Evolutionary conservation across 257 asterid genomes (phyloP).

Genomic region (Nemophila menziesii): DNA sequence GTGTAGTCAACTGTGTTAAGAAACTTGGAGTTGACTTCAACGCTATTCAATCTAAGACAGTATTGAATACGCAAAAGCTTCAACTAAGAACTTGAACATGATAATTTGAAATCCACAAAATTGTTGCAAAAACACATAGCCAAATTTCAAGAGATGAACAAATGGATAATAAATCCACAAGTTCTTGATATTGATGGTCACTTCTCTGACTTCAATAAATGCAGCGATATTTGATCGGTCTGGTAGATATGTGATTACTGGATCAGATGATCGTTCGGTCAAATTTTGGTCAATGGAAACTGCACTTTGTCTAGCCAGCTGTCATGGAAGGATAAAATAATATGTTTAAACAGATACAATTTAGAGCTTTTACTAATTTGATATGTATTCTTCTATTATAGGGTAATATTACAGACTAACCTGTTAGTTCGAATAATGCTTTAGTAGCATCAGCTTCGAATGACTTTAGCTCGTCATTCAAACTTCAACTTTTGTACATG

Average conservation of each 20-base stretch:
- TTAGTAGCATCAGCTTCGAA: slow-evolving; percentile 93
- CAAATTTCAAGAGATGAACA: no score
- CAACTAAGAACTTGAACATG: no score
- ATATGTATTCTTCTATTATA: slow-evolving; percentile 10
- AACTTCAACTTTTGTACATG: no score
- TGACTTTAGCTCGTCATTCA: slow-evolving; percentile 82
- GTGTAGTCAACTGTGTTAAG: no score
- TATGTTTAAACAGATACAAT: slow-evolving; percentile 14
- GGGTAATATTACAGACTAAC: slow-evolving; percentile 96
- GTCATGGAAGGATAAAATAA: slow-evolving; percentile 97
- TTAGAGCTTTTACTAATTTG: slow-evolving; percentile 5
- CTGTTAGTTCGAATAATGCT: slow-evolving; percentile 81
- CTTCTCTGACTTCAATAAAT: no score
- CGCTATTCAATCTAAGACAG: no score
- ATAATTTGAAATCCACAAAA: no score
- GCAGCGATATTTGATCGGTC: slow-evolving; percentile 92
- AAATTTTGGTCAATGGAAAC: slow-evolving; percentile 99
- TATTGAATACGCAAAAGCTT: no score
- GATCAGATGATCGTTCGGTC: slow-evolving; percentile 96
- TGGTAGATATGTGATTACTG: slow-evolving; percentile 93
- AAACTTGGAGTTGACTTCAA: no score
- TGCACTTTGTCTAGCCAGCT: slow-evolving; percentile 89
- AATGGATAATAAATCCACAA: no score
- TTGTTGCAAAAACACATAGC: no score
- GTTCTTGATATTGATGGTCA: no score